These are phyloP conservation scores for Asterochloris sp. DNA, from an alignment of 139 green algal species.

Conservation along the genomic window DNA sequence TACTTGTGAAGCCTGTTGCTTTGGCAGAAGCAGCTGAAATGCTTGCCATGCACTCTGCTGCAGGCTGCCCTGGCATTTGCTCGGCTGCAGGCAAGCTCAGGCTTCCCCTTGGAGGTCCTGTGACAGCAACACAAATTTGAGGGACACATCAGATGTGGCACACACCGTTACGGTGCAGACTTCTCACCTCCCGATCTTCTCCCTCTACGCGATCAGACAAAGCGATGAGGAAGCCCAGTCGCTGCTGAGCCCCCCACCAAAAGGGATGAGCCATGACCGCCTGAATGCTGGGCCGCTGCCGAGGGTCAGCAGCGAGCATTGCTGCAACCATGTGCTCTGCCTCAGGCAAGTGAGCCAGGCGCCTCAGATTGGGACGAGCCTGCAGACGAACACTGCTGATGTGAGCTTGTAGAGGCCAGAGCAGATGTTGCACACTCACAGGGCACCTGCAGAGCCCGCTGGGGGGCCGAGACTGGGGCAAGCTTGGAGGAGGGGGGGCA, in stretches of 20 bases:
- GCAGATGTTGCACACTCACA: background rate
- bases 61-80: too few relatives aligned
- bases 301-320: constrained; percentile 66
- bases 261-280: constrained; percentile 82
- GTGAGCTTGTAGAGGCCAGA: background rate
- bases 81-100: too few relatives aligned
- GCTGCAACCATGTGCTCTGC: constrained; percentile 63
- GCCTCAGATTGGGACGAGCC: constrained; percentile 31
- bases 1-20: too few relatives aligned
- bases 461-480: too few relatives aligned
- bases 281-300: constrained; percentile 55
- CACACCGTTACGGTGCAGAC: background rate
- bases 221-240: constrained; percentile 89
- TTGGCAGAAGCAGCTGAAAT: too few relatives aligned
- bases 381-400: constrained; percentile 19
- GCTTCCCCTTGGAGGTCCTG: too few relatives aligned
- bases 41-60: too few relatives aligned
- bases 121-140: too few relatives aligned
- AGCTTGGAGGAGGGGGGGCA: too few relatives aligned
- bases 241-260: constrained; percentile 80
- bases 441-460: too few relatives aligned
- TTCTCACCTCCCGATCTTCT: constrained; percentile 70
- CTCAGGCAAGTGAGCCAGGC: constrained; percentile 58
- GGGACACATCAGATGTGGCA: too few relatives aligned
- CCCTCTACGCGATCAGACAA: constrained; percentile 81